Evolutionary conservation across 2,329 filamentous ascomycete genomes (phyloP).

Genomic region (Gnomoniopsis sp.): DNA sequence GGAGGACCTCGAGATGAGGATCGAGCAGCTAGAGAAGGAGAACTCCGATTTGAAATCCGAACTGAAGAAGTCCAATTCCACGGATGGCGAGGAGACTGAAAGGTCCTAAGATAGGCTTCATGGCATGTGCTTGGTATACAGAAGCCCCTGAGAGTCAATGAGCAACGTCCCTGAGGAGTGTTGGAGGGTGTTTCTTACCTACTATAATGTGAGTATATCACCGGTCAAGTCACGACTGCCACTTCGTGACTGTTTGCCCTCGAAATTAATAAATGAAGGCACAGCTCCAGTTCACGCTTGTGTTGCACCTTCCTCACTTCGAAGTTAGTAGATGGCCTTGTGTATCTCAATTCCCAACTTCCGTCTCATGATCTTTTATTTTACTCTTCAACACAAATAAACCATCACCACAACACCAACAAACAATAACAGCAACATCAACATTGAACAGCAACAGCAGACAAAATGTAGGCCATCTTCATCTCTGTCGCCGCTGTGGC

Average conservation of each 20-base stretch:
- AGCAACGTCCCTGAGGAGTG: too few species aligned
- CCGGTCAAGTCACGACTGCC: too few species aligned
- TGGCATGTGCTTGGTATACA: not conserved
- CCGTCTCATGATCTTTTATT: too few species aligned
- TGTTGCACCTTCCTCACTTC: too few species aligned
- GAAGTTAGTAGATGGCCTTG: too few species aligned
- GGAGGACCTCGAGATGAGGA: conserved; percentile 50
- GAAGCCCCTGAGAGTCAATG: not conserved
- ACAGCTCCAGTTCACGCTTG: too few species aligned
- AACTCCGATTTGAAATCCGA: conserved; percentile 32
- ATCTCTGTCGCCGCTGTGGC: conserved; percentile 34
- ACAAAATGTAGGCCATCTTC: conserved; percentile 42
- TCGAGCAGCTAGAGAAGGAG: conserved; percentile 50
- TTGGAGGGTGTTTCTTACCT: not conserved
- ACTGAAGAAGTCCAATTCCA: conserved; percentile 8
- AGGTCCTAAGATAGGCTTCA: not conserved
- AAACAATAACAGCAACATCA: not conserved
- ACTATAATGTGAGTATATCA: too few species aligned
- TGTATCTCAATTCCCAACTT: too few species aligned
- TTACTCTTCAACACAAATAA: too few species aligned
- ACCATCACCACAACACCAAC: too few species aligned
- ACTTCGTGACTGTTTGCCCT: too few species aligned
- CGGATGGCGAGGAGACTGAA: not conserved
- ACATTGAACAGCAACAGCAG: not conserved
- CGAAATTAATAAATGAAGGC: too few species aligned